Base-by-base conservation (phyloP, 345 rosid species). In the Dipteronia dyeriana region DNA sequence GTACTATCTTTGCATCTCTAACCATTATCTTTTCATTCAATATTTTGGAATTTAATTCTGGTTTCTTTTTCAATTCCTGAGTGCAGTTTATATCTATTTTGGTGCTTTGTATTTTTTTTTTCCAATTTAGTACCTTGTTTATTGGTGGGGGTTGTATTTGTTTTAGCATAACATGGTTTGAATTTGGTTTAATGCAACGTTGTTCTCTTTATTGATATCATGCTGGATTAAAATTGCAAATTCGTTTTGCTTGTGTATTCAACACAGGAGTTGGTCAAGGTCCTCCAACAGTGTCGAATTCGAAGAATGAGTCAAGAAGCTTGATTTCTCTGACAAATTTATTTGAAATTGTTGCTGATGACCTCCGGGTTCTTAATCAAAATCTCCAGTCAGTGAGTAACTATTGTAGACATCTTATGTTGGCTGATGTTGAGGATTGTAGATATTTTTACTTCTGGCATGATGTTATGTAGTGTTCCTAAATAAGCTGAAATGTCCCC, bases 361-460 rank as follows among this genome's bases (percentile, higher is more conserved):
- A 96, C 83, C 92, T 96, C 49, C 90, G 68, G 76, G 87, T 83
- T 39, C 89, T 96, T 64, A 96, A 96, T 78, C 88, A 91, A 78
- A 96, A 94, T 87, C 99, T 96, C 66, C 86, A 82, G 81, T 89
- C 97, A 71, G 99, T 94, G 75, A 90, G 97, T 90, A 67, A 51
- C 47, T 63, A 14, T n/a, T 64, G 11, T 59, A 2, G 20, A 9
- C 67, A 56, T 73, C 57, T 66, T 54, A 56, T 62, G 16, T 66
- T 26, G 41, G 57, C 19, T 16, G 66, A 19, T n/a, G 8, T 38
- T 56, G 65, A 70, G 19, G 29, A 68, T 29, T 41, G 60, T 77
- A 49, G 7, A 16, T 61, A 1, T 31, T 26, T 31, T 25, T 34
- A 29, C 26, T 7, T 76, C 76, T 14, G 31, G 20, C 13, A 26